A percentile compares a stretch with the other conserved stretches of the same genome.
Evolutionary conservation across 2,329 filamentous ascomycete genomes (phyloP).

Genomic region (Penicillium sp.): DNA sequence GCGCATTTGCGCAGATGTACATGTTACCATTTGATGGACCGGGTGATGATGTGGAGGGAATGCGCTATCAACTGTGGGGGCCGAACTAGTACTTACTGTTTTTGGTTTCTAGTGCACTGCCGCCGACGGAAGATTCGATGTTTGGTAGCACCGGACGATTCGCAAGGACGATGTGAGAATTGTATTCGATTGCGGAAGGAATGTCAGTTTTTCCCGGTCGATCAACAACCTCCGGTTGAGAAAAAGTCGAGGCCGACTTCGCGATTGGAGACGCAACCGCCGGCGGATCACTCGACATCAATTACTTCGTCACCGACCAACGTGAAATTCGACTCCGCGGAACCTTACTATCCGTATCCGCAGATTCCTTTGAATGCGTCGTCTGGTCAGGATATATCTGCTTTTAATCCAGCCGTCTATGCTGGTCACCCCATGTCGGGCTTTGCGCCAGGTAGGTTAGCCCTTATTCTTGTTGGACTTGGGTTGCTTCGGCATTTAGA

Average conservation of each 20-base stretch:
- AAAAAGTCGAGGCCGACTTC: slow-evolving; percentile 47
- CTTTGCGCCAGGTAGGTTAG: slow-evolving; percentile 37
- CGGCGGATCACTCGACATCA: slow-evolving; percentile 49
- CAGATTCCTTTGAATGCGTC: slow-evolving; percentile 33
- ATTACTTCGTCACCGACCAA: slow-evolving; percentile 42
- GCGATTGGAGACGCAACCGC: slow-evolving; percentile 45
- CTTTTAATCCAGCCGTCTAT: slow-evolving; percentile 33
- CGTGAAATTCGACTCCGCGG: slow-evolving; percentile 32
- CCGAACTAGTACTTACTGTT: slow-evolving; percentile 19
- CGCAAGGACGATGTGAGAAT: slow-evolving; percentile 78
- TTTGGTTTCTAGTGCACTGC: slow-evolving; percentile 70
- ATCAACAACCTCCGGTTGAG: slow-evolving; percentile 64
- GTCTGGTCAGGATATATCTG: slow-evolving; percentile 33
- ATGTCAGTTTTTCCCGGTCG: slow-evolving; percentile 88
- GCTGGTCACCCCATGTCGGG: slow-evolving; percentile 33
- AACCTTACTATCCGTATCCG: slow-evolving; percentile 39
- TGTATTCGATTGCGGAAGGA: slow-evolving; percentile 94
- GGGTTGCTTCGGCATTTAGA: not conserved
- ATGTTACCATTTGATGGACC: not conserved
- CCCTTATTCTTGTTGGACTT: not conserved
- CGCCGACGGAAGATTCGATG: slow-evolving; percentile 92
- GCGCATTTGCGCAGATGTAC: not conserved
- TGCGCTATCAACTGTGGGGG: not conserved
- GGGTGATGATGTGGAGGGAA: not conserved
- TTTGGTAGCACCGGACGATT: slow-evolving; percentile 71